phyloP scores from a whole-genome alignment of 306 rosid species.

The Gleditsia sinensis region DNA sequence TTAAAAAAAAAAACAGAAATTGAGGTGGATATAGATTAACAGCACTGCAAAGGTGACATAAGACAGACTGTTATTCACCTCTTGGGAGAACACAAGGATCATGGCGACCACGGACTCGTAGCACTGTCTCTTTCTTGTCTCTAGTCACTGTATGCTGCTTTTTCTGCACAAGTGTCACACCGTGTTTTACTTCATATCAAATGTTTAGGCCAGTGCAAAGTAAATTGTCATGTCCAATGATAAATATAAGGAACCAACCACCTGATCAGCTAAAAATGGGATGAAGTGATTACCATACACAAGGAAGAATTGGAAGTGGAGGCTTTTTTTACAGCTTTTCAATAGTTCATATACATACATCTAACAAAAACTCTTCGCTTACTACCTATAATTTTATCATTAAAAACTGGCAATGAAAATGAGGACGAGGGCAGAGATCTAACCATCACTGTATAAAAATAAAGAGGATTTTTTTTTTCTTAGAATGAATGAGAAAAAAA shows the following conservation, averaged over 20 bases:
- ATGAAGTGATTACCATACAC: conserved; percentile 27
- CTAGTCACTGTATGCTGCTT: conserved; percentile 88
- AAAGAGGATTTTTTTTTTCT: too few relatives aligned
- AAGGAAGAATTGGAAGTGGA: not conserved
- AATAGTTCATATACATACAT: not conserved
- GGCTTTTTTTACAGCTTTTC: not conserved
- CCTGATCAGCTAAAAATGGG: conserved; percentile 12
- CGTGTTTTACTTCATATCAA: conserved; percentile 27
- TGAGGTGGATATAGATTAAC: not conserved
- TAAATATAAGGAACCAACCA: conserved; percentile 13
- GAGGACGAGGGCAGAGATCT: not conserved
- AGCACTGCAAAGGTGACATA: not conserved
- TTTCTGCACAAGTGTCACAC: conserved; percentile 56
- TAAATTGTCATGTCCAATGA: not conserved
- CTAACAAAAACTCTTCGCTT: not conserved
- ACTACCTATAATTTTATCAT: not conserved
- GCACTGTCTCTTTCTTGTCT: conserved; percentile 75
- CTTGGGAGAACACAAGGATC: conserved; percentile 97
- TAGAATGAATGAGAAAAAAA: not conserved
- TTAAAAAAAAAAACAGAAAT: not conserved
- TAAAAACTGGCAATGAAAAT: not conserved
- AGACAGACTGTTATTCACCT: conserved; percentile 52
- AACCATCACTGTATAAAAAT: too few relatives aligned
- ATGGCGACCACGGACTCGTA: conserved; percentile 87
- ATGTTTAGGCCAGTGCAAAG: not conserved